Evolutionary conservation across 768 basidiomycete species (phyloP).

Genomic region (Strobilomyces confusus): DNA sequence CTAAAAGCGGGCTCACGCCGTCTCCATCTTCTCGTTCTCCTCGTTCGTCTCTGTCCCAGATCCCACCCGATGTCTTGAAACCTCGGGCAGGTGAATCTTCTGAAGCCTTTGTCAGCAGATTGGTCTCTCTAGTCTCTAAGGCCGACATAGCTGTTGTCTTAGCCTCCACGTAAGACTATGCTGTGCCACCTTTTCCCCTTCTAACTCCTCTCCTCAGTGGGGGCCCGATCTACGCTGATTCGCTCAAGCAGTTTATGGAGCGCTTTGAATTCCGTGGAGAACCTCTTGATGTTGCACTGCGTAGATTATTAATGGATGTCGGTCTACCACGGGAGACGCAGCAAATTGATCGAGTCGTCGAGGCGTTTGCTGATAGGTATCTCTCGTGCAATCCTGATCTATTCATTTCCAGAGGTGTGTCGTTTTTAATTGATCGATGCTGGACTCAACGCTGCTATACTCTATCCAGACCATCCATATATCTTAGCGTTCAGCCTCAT

Average conservation of each 20-base stretch:
- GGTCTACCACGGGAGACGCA: constrained; percentile 94
- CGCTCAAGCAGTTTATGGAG: constrained; percentile 67
- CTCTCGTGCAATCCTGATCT: constrained; percentile 76
- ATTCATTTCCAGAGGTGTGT: constrained; percentile 71
- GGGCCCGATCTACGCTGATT: constrained; percentile 63
- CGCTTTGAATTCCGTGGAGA: constrained; percentile 76
- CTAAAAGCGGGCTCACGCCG: constrained; percentile 16
- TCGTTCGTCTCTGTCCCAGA: constrained; percentile 42
- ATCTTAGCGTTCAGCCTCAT: constrained; percentile 96
- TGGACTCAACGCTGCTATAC: background rate
- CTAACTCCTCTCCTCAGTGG: constrained; percentile 42
- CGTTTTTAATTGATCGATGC: background rate
- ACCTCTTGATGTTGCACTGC: constrained; percentile 88
- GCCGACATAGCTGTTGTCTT: constrained; percentile 77
- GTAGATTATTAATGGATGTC: constrained; percentile 86
- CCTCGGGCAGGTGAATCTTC: constrained; percentile 65
- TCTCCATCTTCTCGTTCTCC: constrained; percentile 38
- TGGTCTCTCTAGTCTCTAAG: constrained; percentile 63
- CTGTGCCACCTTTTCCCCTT: constrained; percentile 1
- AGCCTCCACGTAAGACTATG: constrained; percentile 65
- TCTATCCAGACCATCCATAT: constrained; percentile 77
- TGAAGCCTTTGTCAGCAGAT: constrained; percentile 61
- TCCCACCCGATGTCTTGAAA: constrained; percentile 44
- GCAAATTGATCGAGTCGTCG: constrained; percentile 96
- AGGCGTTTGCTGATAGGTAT: constrained; percentile 89